A percentile compares a stretch with the other conserved stretches of the same genome.
Conservation (phyloP, 2,329 filamentous ascomycete species). For the Aspergillus tanneri region DNA sequence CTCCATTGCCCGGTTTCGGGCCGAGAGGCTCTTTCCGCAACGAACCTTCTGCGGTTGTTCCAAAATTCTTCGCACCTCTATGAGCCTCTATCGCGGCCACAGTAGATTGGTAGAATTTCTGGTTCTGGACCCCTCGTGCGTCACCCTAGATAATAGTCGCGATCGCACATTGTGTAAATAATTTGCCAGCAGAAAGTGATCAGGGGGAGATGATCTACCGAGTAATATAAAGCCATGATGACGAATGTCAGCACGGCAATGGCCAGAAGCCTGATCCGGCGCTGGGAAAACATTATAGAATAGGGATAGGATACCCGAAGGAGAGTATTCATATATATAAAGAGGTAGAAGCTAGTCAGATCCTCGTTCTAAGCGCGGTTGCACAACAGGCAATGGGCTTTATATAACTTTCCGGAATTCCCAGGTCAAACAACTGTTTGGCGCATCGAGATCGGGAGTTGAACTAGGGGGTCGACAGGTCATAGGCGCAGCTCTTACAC, state of each 20-base stretch:
- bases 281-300: conserved; percentile 63
- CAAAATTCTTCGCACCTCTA: conserved; percentile 41
- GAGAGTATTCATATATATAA: too few relatives aligned
- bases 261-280: conserved; percentile 66
- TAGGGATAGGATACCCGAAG: not conserved
- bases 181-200: not conserved
- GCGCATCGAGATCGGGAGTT: conserved; percentile 7
- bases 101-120: conserved; percentile 57
- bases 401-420: not conserved
- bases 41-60: conserved; percentile 59
- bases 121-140: conserved; percentile 40
- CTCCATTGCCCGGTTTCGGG: conserved; percentile 65
- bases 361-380: not conserved
- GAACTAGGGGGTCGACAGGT: conserved; percentile 12
- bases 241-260: conserved; percentile 65
- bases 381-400: not conserved
- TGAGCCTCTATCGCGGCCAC: conserved; percentile 54
- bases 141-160: conserved; percentile 34
- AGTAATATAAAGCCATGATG: conserved; percentile 71
- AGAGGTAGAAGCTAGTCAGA: too few relatives aligned
- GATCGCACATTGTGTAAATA: conserved; percentile 10
- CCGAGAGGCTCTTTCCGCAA: conserved; percentile 68
- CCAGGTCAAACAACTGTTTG: not conserved
- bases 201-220: conserved; percentile 49
- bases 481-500: conserved; percentile 17